Conservation (phyloP, 2,329 filamentous ascomycete genomes). For the Ramichloridium luteum region DNA sequence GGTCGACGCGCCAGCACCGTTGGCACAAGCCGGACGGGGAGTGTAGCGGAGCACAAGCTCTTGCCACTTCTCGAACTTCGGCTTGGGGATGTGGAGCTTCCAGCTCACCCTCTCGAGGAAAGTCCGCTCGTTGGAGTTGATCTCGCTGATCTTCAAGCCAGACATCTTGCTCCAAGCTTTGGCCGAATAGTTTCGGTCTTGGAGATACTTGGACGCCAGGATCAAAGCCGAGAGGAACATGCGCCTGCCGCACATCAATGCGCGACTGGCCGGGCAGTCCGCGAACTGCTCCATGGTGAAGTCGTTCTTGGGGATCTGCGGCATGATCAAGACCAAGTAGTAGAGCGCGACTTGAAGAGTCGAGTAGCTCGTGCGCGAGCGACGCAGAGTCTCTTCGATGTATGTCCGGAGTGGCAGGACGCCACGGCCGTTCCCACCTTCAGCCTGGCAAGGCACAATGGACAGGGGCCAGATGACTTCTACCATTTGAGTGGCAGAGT, state of each 20-base stretch:
- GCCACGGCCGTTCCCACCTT: constrained; percentile 53
- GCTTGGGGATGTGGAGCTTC: constrained; percentile 86
- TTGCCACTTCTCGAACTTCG: constrained; percentile 83
- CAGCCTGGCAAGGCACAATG: constrained; percentile 62
- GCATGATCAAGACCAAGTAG: constrained; percentile 88
- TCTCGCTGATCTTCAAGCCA: constrained; percentile 81
- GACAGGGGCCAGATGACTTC: constrained; percentile 95
- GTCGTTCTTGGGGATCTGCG: constrained; percentile 70
- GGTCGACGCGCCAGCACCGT: constrained; percentile 8
- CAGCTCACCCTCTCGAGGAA: constrained; percentile 85
- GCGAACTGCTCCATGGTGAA: constrained; percentile 76
- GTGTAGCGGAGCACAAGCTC: constrained; percentile 81
- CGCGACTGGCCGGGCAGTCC: constrained; percentile 59
- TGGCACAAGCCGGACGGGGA: constrained; percentile 34
- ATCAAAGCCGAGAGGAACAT: constrained; percentile 96
- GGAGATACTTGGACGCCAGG: constrained; percentile 91
- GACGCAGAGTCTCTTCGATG: constrained; percentile 90
- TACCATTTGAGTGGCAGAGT: constrained; percentile 94
- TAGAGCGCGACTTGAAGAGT: constrained; percentile 94
- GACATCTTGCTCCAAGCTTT: constrained; percentile 99
- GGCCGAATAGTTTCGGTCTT: constrained; percentile 95
- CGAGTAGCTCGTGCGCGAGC: constrained; percentile 93
- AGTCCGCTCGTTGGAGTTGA: constrained; percentile 91
- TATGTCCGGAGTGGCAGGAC: constrained; percentile 87
- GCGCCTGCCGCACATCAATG: constrained; percentile 86